Evolutionary conservation across 768 basidiomycete genomes (phyloP), one percentile per base, ranked within the genome.

Genomic region (Phlebiopsis gigantea): DNA sequence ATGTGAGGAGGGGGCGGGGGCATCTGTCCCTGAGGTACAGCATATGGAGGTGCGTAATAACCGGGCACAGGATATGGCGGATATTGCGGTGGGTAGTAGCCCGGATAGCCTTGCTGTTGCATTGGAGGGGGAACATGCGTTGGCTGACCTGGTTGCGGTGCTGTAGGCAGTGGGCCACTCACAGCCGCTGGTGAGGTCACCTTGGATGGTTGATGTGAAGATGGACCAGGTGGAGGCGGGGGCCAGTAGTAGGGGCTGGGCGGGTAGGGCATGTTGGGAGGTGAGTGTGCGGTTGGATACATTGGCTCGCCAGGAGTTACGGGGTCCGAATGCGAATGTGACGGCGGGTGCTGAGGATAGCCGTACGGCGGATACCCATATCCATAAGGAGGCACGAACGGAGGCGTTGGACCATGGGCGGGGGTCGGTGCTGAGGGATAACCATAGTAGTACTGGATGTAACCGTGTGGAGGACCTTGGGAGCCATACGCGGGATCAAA

Each of bases 351-450:
- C 53, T 76, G 73, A 58, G 78, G 76, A 65, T 82, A 85, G 41
- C 73, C 66, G 67, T 81, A 85, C 57, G 77, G 73, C 41, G 75
- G 53, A 55, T 79, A 77, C 17, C 76, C 72, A 64, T 83, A 85
- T 43, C 74, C 67, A 67, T 82, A 85, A 59, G 76, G 72, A 41
- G 74, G 54, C 57, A 77, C 73, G 65, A 78, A 81, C 57, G 59
- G 59, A 22, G 64, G 67, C 3, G 60, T 56, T 39, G 57, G 50
- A 41, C 67, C 67, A 9, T 66, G 61, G 24, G 15, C 44, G 19
- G 44, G 44, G 12, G 49, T 68, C 17, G 69, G 62, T 15, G 67
- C 61, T 15, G 73, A 69, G 19, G 72, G 68, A 44, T 65, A 68
- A 5, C 65, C 62, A 51, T 69, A 72, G 29, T 68, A 63, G 48